Evolutionary conservation across 805 yeast species (phyloP).

Genomic region (Zygoascus flipseniorum): DNA sequence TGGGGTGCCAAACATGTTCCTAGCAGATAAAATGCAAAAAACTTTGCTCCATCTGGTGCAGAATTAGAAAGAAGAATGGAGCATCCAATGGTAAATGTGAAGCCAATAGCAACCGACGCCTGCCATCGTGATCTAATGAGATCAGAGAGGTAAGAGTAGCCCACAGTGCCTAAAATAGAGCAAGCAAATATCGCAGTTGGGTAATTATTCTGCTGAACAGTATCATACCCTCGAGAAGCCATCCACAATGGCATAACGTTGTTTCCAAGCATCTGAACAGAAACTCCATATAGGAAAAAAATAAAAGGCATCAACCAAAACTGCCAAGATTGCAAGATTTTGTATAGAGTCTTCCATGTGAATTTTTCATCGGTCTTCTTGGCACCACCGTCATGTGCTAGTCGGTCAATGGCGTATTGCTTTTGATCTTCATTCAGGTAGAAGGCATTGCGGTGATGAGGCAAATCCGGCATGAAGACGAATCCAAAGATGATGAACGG

Average conservation of each 20-base stretch:
- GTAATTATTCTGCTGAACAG: conserved; percentile 8
- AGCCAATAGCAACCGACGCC: conserved; percentile 11
- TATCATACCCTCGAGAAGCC: conserved; percentile 10
- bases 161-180: conserved; percentile 7
- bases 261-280: conserved; percentile 14
- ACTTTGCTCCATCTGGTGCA: conserved; percentile 10
- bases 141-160: conserved; percentile 10
- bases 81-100: conserved; percentile 11
- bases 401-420: conserved; percentile 6
- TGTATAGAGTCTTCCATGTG: background rate
- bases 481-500: conserved; percentile 10
- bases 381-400: background rate
- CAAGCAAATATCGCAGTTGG: conserved; percentile 12
- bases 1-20: conserved; percentile 12
- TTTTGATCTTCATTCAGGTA: conserved; percentile 10
- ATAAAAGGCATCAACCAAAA: conserved; percentile 13
- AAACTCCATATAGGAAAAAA: conserved; percentile 12
- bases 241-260: conserved; percentile 15
- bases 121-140: conserved; percentile 11
- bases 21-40: conserved; percentile 10
- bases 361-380: background rate
- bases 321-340: conserved; percentile 7
- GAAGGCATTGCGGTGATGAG: conserved; percentile 8
- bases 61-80: conserved; percentile 7
- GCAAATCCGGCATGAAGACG: conserved; percentile 11